These are phyloP conservation scores for Choiromyces venosus DNA, from an alignment of 495 filamentous ascomycete genomes.

Conservation along the genomic window DNA sequence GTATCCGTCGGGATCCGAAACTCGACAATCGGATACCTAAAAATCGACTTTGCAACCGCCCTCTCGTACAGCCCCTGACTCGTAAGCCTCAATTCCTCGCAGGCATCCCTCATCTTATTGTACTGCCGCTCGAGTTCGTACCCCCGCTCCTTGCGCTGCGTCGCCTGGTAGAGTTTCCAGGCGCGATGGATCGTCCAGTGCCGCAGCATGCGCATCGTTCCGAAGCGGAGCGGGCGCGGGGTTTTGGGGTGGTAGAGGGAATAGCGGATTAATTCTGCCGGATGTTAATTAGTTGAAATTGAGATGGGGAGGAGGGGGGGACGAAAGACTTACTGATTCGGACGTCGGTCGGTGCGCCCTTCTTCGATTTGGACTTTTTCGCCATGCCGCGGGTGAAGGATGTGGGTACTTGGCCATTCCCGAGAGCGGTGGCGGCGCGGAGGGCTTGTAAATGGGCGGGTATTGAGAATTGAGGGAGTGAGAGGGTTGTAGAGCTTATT, in stretches of 20 bases:
- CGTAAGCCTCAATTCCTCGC: constrained; percentile 59
- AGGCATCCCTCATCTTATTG: constrained; percentile 62
- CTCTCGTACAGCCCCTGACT: constrained; percentile 60
- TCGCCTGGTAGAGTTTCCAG: constrained; percentile 62
- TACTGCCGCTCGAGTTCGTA: constrained; percentile 63
- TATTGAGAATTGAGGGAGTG: constrained; percentile 20
- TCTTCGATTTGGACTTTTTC: constrained; percentile 23
- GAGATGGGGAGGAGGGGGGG: background rate
- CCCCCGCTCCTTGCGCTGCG: constrained; percentile 51
- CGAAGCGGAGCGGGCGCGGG: constrained; percentile 40
- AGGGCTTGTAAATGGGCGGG: constrained; percentile 4
- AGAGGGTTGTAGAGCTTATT: constrained; percentile 4
- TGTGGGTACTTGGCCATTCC: constrained; percentile 14
- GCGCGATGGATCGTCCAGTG: constrained; percentile 99
- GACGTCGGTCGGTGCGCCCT: constrained; percentile 19
- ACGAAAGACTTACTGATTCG: constrained; percentile 31
- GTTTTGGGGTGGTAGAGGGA: constrained; percentile 40
- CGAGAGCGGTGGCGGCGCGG: constrained; percentile 9
- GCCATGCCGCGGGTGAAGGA: constrained; percentile 26
- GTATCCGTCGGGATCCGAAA: constrained; percentile 43
- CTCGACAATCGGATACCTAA: constrained; percentile 43
- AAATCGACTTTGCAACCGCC: constrained; percentile 61
- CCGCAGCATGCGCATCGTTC: constrained; percentile 68
- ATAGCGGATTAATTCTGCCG: constrained; percentile 38
- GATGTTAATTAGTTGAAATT: background rate